These are phyloP conservation scores for Fraxinus excelsior DNA, from an alignment of 257 asterid species.

Conservation along the genomic window DNA sequence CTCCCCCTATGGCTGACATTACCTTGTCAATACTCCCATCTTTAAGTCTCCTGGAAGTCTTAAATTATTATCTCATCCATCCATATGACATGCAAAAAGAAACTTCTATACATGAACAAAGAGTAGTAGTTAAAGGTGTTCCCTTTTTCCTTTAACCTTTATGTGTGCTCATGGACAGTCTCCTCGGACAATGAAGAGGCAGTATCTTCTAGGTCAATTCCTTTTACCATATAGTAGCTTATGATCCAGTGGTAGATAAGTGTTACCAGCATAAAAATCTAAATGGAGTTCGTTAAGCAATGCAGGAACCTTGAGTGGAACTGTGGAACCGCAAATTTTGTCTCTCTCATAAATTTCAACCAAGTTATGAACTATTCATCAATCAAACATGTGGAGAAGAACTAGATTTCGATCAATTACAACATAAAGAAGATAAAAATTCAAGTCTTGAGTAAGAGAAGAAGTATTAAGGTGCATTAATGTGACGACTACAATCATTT, in stretches of 20 bases:
- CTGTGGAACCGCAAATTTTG: background rate
- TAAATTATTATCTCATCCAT: background rate
- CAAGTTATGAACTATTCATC: background rate
- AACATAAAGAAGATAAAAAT: background rate
- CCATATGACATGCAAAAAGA: background rate
- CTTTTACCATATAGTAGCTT: background rate
- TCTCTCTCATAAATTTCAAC: background rate
- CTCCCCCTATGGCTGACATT: background rate
- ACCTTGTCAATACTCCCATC: background rate
- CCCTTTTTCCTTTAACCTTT: background rate
- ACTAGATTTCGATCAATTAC: background rate
- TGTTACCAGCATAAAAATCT: background rate
- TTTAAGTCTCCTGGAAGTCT: background rate
- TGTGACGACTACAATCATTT: background rate
- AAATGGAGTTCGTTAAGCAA: background rate
- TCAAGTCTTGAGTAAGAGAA: background rate
- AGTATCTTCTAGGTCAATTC: background rate
- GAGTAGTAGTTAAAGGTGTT: background rate
- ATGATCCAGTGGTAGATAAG: background rate
- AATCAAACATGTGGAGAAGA: background rate
- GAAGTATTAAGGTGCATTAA: background rate
- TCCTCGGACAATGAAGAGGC: background rate
- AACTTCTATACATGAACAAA: background rate
- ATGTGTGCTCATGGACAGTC: background rate
- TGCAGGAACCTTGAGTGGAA: background rate